Conservation (phyloP, 2,329 filamentous ascomycete species). For the Penicillium sp. region DNA sequence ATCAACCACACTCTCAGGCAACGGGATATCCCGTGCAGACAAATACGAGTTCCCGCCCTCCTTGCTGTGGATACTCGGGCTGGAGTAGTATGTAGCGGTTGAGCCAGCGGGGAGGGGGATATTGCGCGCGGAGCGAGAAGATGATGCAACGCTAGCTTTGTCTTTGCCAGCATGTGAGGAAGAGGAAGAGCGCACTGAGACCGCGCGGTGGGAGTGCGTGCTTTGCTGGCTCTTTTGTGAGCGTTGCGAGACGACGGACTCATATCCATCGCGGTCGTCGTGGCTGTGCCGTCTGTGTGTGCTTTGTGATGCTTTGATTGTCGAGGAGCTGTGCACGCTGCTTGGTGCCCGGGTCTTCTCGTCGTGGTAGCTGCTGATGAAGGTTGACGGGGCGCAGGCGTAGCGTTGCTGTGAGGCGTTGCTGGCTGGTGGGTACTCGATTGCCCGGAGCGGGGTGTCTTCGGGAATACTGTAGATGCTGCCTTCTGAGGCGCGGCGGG, state of each 20-base stretch:
- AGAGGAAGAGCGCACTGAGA: conserved; percentile 1
- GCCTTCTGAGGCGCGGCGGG: conserved; percentile 38
- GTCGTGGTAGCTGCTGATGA: conserved; percentile 43
- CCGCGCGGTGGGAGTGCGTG: conserved; percentile 11
- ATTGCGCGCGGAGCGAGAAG: conserved; percentile 37
- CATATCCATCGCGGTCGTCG: conserved; percentile 26
- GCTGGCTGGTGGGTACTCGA: conserved; percentile 37
- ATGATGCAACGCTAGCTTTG: conserved; percentile 27
- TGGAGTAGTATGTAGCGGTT: conserved; percentile 21
- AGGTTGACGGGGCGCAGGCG: conserved; percentile 37
- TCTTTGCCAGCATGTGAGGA: conserved; percentile 10
- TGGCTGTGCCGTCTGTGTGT: conserved; percentile 16
- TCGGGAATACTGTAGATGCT: conserved; percentile 36
- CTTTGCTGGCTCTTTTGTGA: conserved; percentile 23
- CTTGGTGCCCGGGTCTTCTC: conserved; percentile 33
- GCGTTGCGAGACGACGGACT: conserved; percentile 16
- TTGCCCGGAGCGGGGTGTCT: conserved; percentile 39
- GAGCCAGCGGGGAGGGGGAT: conserved; percentile 38
- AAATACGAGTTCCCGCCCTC: conserved; percentile 11
- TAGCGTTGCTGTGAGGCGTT: conserved; percentile 23
- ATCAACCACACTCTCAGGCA: conserved; percentile 34
- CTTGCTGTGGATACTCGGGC: conserved; percentile 4
- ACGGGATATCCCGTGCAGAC: conserved; percentile 29
- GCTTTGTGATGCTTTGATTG: conserved; percentile 34
- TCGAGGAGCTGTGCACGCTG: conserved; percentile 39